Base-by-base conservation (phyloP, 768 basidiomycete genomes). In the Boletus eberwhitei region DNA sequence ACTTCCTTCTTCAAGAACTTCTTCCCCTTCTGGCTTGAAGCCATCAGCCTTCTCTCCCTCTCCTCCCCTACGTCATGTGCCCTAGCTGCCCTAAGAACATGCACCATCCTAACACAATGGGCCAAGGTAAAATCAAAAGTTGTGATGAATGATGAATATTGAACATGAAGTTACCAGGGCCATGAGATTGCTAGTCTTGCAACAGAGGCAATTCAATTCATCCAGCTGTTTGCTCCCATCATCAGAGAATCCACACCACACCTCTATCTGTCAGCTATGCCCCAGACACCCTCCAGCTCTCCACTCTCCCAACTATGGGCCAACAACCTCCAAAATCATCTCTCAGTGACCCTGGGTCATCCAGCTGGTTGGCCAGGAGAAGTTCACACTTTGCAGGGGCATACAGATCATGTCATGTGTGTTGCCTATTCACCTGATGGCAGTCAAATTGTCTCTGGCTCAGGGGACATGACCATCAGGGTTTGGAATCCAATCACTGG, bases 1-100 rank as follows among this genome's bases (percentile, higher is more conserved):
- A 59, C 53, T 6, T 36, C 48, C 4, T 68, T 74, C 49, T 52
- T 66, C 22, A 45, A 65, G 39, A 31, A 51, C 1, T 58, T 59
- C 14, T 59, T 76, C 5, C 60, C 77, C 6, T 74, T 65, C 49
- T 77, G 75, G 75, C 50, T 77, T 11, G 77, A 77, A 47, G 69
- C 66, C 7, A 59, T 77, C n/a, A 59, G 65, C 21, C 56, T 67
- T 12, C 54, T 59, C 29, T 58, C 55, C 31, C 17, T 48, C 21
- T 34, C 12, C 22, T 38, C 55, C 21, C 48, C 59, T 43, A n/a
- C 34, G 5, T 54, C 48, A 34, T 48, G 24, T 17, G 50, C 50
- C 4, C 43, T 52, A 4, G 43, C 48, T 52, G 63, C 63, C 40
- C 46, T 59, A 5, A 16, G 31, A n/a, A 31, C 53, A 19, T 64